Evolutionary conservation across 2,329 filamentous ascomycete species (phyloP), one percentile per base, ranked within the genome.

Genomic region (Pseudocercospora vitis): DNA sequence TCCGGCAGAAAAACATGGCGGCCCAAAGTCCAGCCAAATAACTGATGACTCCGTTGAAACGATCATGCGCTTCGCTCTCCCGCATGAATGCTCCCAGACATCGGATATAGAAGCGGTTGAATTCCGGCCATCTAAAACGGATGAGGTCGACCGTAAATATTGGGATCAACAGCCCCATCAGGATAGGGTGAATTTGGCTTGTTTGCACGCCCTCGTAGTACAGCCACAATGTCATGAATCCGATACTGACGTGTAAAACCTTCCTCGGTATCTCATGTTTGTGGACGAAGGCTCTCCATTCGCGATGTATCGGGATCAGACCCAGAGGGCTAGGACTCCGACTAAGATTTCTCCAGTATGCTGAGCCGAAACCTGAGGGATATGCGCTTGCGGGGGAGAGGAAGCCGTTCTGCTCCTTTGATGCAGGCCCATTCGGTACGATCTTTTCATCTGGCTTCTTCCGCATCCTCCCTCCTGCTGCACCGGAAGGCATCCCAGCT

Each of bases 261-360:
- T 99, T 99, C 65, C 94, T 87, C 7, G 94, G 94, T 49, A 99
- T 91, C 74, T 99, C 94, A 73, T 99, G 92, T 66, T 90, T 91
- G 79, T 99, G 94, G 59, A 81, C 89, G 68, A 99, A 91, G 23
- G 82, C 87, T 64, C 90, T 83, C 82, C 94, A 99, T 69, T 94
- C 87, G 56, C 89, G 81, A 72, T 99, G 94, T 65, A 99, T 92
- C 2, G 94, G 94, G 57, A 99, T 99, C 45, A 97, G 79, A 7
- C 94, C 94, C 3, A 97, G 80, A 7, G 94, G 94, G 65, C 89
- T 95, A 2, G 94, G 94, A 63, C 90, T 95, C 59, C 94, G 83
- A 65, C 90, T 96, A 70, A 96, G 82, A 68, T 92, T 89, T 56
- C 88, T 83, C 89, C 90, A 95, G 70, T 82, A 89, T 76, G 87